Evolutionary conservation across 2,329 filamentous ascomycete genomes (phyloP).

Genomic region (Cladorrhinum sp.): DNA sequence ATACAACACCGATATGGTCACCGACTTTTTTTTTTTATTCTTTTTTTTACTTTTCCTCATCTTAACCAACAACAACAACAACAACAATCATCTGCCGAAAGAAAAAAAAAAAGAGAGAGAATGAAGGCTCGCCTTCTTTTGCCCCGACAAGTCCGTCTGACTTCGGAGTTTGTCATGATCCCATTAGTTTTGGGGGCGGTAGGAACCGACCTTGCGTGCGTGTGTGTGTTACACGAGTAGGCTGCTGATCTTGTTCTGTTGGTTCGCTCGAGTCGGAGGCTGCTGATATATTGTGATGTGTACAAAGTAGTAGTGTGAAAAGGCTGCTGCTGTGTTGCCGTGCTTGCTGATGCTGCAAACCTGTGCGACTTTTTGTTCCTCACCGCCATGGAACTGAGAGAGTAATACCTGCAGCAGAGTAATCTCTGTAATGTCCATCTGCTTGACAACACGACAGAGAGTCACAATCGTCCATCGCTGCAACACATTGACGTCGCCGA

Average conservation of each 20-base stretch:
- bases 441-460: neutral
- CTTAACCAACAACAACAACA: too few relatives aligned
- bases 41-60: too few relatives aligned
- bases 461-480: neutral
- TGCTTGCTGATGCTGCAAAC: neutral
- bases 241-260: neutral
- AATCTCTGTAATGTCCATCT: neutral
- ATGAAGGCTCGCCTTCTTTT: conserved; percentile 1
- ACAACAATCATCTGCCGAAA: too few relatives aligned
- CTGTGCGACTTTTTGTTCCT: neutral
- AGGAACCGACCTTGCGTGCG: conserved; percentile 10
- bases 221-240: conserved; percentile 12
- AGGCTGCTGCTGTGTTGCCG: neutral
- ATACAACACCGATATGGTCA: conserved; percentile 2
- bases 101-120: too few relatives aligned
- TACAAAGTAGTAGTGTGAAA: neutral
- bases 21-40: conserved; percentile 7
- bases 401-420: neutral
- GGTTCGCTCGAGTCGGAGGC: neutral
- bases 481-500: neutral
- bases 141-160: neutral
- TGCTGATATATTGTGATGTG: neutral
- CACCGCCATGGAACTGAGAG: neutral
- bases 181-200: conserved; percentile 11
- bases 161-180: neutral